Base-by-base conservation (phyloP, 23 red algal species). In the Gracilaria vermiculophylla region DNA sequence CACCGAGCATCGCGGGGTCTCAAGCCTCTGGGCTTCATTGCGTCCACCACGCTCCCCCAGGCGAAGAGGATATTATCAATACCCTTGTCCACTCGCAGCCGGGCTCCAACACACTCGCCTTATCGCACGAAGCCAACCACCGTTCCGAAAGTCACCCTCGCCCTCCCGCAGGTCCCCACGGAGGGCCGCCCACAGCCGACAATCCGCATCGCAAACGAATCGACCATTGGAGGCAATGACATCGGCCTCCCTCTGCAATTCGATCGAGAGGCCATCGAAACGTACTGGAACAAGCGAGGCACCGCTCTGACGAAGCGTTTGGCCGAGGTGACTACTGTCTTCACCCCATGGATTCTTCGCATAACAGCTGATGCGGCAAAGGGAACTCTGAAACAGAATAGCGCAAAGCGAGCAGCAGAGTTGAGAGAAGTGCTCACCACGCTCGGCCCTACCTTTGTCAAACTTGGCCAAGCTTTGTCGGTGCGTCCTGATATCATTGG, bases 401-500 rank as follows among this genome's bases (percentile, higher is more conserved):
- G 78, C 21, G 77, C 53, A 53, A 82, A 60, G 48, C 74, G 88
- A 44, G 94, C 96, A 10, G 90, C 74, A 27, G 91, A 91, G 16
- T 81, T 98, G 42, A 92, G 96, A 11, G 85, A 98, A 27, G 49
- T 95, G 28, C 85, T 98, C 16, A 95, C 88, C 3, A 50, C 42
- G 20, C 67, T 98, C 20, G 96, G 96, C 11, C 92, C 96, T 3
- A 86, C 92, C 14, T 98, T 93, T 41, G 94, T 98, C 29, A 98
- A 98, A 83, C 69, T 98, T 4, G 96, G 96, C 2, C 96, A 98
- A 62, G 86, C 76, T 3, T 41, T 98, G 33, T 94, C 96, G 12
- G 93, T 98, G 29, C 92, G 96, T 5, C 96, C 96, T 13, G 96
- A 98, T 52, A 67, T 98, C 19, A 81, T 98, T 23, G 96, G 96